These are phyloP conservation scores for Zoysia japonica DNA, from an alignment of 176 grass and related monocot genomes.

Conservation along the genomic window DNA sequence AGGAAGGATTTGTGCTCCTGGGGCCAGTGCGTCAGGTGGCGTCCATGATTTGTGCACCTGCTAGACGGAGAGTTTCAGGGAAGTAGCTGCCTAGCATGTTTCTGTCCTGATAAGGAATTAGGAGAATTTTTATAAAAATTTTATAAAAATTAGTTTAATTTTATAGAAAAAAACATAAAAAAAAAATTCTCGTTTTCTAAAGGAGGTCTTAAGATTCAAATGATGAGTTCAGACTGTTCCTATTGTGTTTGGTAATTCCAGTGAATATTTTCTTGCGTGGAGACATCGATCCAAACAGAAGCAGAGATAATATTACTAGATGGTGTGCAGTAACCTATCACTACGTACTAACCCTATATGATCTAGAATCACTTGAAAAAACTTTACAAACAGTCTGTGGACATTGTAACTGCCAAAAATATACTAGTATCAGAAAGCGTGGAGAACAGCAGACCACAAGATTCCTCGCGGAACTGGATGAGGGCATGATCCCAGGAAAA, in stretches of 20 bases:
- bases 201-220: too few species aligned
- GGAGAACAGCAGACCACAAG: constrained; percentile 8
- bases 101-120: constrained; percentile 34
- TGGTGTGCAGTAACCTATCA: not conserved
- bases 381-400: not conserved
- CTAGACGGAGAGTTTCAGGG: not conserved
- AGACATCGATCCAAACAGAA: not conserved
- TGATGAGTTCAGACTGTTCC: too few species aligned
- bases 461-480: constrained; percentile 29
- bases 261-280: not conserved
- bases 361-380: not conserved
- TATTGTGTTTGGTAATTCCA: too few species aligned
- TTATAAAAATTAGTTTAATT: too few species aligned
- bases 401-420: not conserved
- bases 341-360: not conserved
- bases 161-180: too few species aligned
- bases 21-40: constrained; percentile 28
- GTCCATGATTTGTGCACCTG: constrained; percentile 37
- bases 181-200: too few species aligned
- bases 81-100: not conserved
- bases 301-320: not conserved
- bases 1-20: constrained; percentile 4
- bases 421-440: constrained; percentile 1
- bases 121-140: too few species aligned
- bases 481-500: not conserved